Evolutionary conservation across 177 flowering plant species (phyloP), one percentile per base, ranked within the genome.

Genomic region (Vitis hybrid): DNA sequence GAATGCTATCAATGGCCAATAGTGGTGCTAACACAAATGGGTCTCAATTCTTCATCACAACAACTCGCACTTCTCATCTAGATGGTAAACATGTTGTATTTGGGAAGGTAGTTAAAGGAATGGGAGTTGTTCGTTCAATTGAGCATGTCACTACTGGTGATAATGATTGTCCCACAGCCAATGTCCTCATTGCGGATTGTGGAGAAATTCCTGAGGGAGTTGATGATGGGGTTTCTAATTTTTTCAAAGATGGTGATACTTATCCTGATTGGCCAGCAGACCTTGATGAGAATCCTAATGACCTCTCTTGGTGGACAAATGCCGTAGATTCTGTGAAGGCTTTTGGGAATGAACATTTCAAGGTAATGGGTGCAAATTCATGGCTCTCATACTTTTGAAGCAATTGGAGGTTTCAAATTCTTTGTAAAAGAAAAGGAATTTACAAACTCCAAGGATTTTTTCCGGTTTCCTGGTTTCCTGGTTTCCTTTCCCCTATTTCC

Each of bases 11-110:
- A 13, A 82, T 78, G 83, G 81, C 79, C 49, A 82, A 82, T 60
- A 15, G 76, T 64, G 85, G 83, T 12, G 76, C 79, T 3, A 27
- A 77, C 70, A 77, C 83, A 13, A 82, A 82, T 63, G 83, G 83
- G 18, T 82, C 85, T 53, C 83, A 80, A 55, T 82, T 82, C 63
- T 76, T 82, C 64, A 82, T 82, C 57, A 68, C 79, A 7, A 75
- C 81, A 9, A 79, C 82, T 24, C 76, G 80, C 7, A 66, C 97
- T 20, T 70, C 97, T 71, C 97, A 92, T 81, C 79, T 92, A 12
- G 97, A 94, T 84, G 97, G 97, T 53, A 94, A 94, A 61, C 93
- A 94, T 85, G 96, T 94, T 58, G 92, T 94, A 9, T 94, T 94
- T 81, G 98, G 94, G 65, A 92, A 80, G 79, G 97, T 94, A 21